Conservation (phyloP, 768 basidiomycete genomes). For the Inosperma sp. region DNA sequence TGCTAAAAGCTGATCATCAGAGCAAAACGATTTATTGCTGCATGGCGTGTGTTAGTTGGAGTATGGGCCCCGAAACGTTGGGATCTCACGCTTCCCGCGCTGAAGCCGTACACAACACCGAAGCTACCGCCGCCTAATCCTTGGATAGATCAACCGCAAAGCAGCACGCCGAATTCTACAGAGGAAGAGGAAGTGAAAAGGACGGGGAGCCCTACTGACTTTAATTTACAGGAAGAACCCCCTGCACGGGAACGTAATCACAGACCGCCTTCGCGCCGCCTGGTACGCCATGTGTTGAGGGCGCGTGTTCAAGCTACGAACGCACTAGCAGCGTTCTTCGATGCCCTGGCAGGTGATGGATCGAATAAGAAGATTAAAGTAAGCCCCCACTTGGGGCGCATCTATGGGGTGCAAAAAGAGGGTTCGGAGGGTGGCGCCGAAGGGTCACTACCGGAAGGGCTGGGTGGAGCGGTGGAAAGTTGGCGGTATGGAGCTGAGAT, state of each 20-base stretch:
- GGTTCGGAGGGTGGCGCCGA: conserved; percentile 35
- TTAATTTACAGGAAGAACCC: conserved; percentile 35
- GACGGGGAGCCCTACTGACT: conserved; percentile 21
- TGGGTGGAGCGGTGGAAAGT: conserved; percentile 32
- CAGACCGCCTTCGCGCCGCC: conserved; percentile 70
- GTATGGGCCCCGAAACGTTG: conserved; percentile 85
- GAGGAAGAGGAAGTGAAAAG: conserved; percentile 16
- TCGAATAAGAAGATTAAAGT: conserved; percentile 39
- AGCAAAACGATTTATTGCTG: conserved; percentile 79
- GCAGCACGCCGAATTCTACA: conserved; percentile 20
- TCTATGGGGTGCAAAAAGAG: conserved; percentile 34
- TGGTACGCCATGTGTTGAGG: conserved; percentile 85
- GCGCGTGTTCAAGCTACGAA: conserved; percentile 81
- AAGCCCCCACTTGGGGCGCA: conserved; percentile 46
- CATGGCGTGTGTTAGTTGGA: conserved; percentile 96
- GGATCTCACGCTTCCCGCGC: conserved; percentile 73
- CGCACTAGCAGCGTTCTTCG: conserved; percentile 68
- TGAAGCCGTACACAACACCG: conserved; percentile 70
- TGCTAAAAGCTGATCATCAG: conserved; percentile 34
- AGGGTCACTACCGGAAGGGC: conserved; percentile 13
- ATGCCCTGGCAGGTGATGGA: conserved; percentile 47
- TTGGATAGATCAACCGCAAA: conserved; percentile 56
- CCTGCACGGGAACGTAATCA: conserved; percentile 37
- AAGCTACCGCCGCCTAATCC: conserved; percentile 60
- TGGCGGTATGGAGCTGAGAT: conserved; percentile 72